Base-by-base conservation (phyloP, 1,284 basidiomycete species). In the Malassezia psittaci region DNA sequence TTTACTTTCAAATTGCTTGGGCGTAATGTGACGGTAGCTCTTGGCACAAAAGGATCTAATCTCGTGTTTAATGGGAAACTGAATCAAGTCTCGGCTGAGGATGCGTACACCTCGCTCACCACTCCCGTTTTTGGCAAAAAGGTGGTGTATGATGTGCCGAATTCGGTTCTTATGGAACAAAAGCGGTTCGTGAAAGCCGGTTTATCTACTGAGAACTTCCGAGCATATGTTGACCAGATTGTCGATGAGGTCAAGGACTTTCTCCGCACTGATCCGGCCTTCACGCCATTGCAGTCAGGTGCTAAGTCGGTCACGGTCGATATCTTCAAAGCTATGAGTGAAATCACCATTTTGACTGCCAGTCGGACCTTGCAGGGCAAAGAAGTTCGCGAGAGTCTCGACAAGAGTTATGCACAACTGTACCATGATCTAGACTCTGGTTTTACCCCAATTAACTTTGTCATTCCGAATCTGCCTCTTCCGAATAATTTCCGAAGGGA, bases 141-240 rank as follows among this genome's bases (percentile, higher is more conserved):
- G 51, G 94, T 98, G 44, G 93, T 96, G 5, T 98, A 98, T 76
- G 93, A 96, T 72, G 85, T 90, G 54, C 93, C 94, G 33, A 98
- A 98, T 76, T 86, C 90, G 53, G 80, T 89, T 49, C 85, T 99
- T 75, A 98, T 99, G 93, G 91, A 99, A 75, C 94, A 99, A 77
- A 99, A 99, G 81, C 88, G 87, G 76, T 96, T 98, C 65, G 79
- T 79, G 61, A 77, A 77, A 78, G 85, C 90, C 64, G 91, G 93
- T 40, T 82, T 99, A 9, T 87, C 89, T 8, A 83, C 82, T 18
- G 93, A 98, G 34, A 93, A 94, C 75, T 85, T 99, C 77, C 83
- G 85, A 37, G 81, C 83, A 40, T 98, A 99, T 72, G 86, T 94
- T 36, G 83, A 84, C 51, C 86, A 96, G 83, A 89, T 99, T 65